Evolutionary conservation across 129 eudicot species (phyloP).

Genomic region (Helichrysum umbraculigerum): DNA sequence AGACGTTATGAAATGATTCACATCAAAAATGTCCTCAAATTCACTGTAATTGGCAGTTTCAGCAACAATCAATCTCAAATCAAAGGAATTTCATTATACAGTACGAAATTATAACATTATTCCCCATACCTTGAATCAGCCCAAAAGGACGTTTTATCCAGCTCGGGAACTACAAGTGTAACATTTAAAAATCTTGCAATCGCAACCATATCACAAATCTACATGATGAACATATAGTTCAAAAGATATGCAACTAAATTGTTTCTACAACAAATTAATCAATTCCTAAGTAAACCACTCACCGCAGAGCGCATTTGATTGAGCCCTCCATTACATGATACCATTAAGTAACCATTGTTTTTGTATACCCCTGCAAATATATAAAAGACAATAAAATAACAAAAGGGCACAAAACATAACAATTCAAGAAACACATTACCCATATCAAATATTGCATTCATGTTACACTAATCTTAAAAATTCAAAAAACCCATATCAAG

Average conservation of each 20-base stretch:
- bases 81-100: neutral
- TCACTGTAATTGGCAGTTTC: conserved; percentile 51
- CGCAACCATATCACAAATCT: conserved; percentile 97
- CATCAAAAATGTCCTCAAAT: conserved; percentile 88
- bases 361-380: conserved; percentile 67
- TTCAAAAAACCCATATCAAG: conserved; percentile 2
- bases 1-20: conserved; percentile 85
- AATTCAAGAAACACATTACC: conserved; percentile 15
- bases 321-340: conserved; percentile 97
- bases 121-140: conserved; percentile 78
- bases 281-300: conserved; percentile 27
- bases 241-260: neutral
- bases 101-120: neutral
- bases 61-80: neutral
- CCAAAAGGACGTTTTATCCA: conserved; percentile 98
- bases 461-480: neutral
- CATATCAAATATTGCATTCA: neutral
- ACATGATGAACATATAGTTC: conserved; percentile 24
- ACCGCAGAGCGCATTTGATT: conserved; percentile 97
- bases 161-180: conserved; percentile 85
- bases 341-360: conserved; percentile 94
- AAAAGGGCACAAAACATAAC: neutral
- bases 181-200: conserved; percentile 89
- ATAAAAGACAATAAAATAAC: neutral
- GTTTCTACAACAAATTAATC: neutral